Conservation (phyloP, 371 early-diverging fungal genomes). For the Lichtheimia ornata region DNA sequence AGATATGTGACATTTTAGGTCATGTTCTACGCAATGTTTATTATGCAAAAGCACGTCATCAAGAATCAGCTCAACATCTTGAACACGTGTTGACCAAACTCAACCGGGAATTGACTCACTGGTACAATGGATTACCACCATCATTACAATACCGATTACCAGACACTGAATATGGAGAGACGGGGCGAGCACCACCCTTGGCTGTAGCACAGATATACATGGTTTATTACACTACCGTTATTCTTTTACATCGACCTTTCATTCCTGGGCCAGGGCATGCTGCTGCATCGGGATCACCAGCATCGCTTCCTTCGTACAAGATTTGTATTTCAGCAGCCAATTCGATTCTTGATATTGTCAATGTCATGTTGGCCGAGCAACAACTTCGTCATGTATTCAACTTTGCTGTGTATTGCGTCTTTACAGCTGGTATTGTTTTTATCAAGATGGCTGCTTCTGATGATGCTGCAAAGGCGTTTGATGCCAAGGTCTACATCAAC, state of each 20-base stretch:
- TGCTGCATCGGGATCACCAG: conserved; percentile 11
- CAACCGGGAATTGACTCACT: conserved; percentile 41
- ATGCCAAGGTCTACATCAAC: conserved; percentile 27
- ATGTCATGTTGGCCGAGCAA: conserved; percentile 20
- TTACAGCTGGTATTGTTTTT: conserved; percentile 29
- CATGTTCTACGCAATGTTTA: conserved; percentile 50
- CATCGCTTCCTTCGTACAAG: conserved; percentile 42
- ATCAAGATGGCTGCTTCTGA: conserved; percentile 16
- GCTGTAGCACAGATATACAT: conserved; percentile 48
- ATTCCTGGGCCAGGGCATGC: conserved; percentile 34
- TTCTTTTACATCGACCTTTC: conserved; percentile 46
- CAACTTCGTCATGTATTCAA: conserved; percentile 18
- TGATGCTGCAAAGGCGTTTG: conserved; percentile 13
- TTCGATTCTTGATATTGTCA: conserved; percentile 39
- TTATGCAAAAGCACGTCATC: conserved; percentile 37
- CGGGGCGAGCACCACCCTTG: conserved; percentile 15
- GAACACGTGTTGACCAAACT: conserved; percentile 39
- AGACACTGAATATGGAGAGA: conserved; percentile 11
- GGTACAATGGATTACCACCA: conserved; percentile 47
- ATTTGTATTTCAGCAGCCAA: conserved; percentile 45
- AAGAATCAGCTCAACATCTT: conserved; percentile 25
- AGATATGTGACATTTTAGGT: conserved; percentile 45
- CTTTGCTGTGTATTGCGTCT: conserved; percentile 20
- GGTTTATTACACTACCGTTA: conserved; percentile 45
- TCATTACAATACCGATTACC: conserved; percentile 37